Conservation (phyloP, 2,329 filamentous ascomycete species). For the Stachybotrys chlorohalonatus region DNA sequence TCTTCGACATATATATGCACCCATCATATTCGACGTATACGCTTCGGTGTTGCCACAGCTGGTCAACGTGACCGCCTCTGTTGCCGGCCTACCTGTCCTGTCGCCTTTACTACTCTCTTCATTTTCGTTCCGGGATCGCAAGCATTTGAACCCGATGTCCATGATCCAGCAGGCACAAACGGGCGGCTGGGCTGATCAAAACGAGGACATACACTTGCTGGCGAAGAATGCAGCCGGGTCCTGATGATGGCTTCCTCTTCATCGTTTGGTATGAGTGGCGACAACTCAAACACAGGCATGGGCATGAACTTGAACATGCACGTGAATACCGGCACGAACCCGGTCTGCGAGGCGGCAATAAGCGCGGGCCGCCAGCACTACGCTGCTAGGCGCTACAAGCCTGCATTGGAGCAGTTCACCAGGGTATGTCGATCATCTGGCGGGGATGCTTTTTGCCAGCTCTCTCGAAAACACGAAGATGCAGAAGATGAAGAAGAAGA, state of each 20-base stretch:
- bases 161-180: background rate
- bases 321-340: background rate
- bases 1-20: too few relatives aligned
- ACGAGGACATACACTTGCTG: background rate
- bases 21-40: too few relatives aligned
- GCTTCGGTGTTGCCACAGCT: too few relatives aligned
- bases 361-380: constrained; percentile 23
- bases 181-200: background rate
- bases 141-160: background rate
- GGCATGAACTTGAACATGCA: background rate
- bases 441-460: background rate
- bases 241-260: background rate
- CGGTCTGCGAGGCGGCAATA: constrained; percentile 15
- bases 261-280: background rate
- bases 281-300: too few relatives aligned
- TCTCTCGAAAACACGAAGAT: background rate
- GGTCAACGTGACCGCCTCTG: too few relatives aligned
- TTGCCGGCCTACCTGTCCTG: too few relatives aligned
- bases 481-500: background rate
- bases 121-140: background rate
- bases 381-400: constrained; percentile 20
- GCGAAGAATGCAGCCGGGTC: background rate
- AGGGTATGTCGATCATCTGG: constrained; percentile 12
- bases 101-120: too few relatives aligned
- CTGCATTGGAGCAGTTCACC: constrained; percentile 27